Base-by-base conservation (phyloP, 2,329 filamentous ascomycete species). In the Ploettnerulaceae sp. region DNA sequence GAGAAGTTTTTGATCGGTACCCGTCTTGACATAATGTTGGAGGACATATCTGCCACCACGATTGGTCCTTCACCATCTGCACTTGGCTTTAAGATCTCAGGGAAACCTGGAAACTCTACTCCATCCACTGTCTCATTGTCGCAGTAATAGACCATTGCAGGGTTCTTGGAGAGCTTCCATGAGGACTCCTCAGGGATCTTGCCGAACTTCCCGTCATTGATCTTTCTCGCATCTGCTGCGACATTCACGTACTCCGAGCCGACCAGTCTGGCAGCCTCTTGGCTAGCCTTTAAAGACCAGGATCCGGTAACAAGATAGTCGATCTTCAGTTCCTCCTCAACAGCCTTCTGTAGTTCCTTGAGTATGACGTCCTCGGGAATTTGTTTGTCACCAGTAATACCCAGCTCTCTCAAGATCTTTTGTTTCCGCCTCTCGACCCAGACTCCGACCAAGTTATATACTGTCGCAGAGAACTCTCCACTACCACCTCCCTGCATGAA, bases 91-190 rank as follows among this genome's bases (percentile, higher is more conserved):
- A 94, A 73, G 6, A 67, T 65, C 53, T 82, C 69, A 18, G 91
- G 91, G 61, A 86, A 83, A 3, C 60, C 68, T 5, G 84, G 88
- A 58, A 94, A 95, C 64, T 97, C 91, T 14, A 97, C 89, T 25
- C 90, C 90, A 60, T 95, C 89, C 5, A 94, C 88, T 0, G 89
- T 95, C 72, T 97, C 90, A 59, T 97, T 97, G 66, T 90, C 86
- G 66, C 91, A 62, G 66, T 81, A 90, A 68, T 96, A 97, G 2
- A 91, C 84, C 60, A 95, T 74, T 0, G 89, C 79, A 7, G 83
- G 71, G 28, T 79, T 72, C 56, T 79, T 72, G 31, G 81, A 85
- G 6, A 93, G 74, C 25, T 75, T 84, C 88, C 89, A 96, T 15
- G 76, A 77, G 53, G 77, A 79, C 66, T 90, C 82, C 7, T 82